Evolutionary conservation across 768 basidiomycete species (phyloP), one percentile per base, ranked within the genome.

Genomic region (Clavulina sp.): DNA sequence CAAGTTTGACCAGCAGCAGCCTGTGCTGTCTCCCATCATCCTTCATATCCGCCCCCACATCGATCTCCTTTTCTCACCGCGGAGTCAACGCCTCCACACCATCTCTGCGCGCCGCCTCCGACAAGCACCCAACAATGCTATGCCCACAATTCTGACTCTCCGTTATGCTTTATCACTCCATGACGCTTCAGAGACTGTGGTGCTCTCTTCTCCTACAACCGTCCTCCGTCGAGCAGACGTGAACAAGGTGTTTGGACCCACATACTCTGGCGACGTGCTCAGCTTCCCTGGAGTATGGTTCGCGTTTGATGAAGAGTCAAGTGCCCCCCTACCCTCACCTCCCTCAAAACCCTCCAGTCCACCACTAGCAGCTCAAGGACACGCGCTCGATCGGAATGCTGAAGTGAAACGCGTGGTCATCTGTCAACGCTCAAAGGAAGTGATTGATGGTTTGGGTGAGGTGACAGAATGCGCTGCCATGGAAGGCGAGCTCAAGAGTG

Each of bases 231-330:
- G 79, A 40, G 70, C 81, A 2, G 73, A 70, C 29, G 80, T 88
- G 3, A 80, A 74, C 53, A 73, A 76, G 36, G 76, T 74, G 16
- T 87, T 89, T 64, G 85, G 85, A 2, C 86, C 85, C 1, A 88
- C 85, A 0, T 88, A 87, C 63, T 76, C 81, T 7, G 74, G 74
- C 26, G 81, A 85, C 52, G 80, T 81, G 57, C 65, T 87, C 57
- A 74, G 74, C 40, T 89, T 87, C 64, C 86, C 85, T 2, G 85
- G 85, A 0, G 70, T 88, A 31, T 80, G 78, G 74, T 89, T 89
- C 61, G 77, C 77, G 57, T 88, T 88, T 56, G 81, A 84, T 40
- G 84, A 85, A 49, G 85, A 87, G 58, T 65, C 57, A 64, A 28
- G 43, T 24, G 9, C 43, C 9, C 43, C 43, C 13, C 13, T 13